Base-by-base conservation (phyloP, 2,329 filamentous ascomycete genomes). In the Phoma herbarum region DNA sequence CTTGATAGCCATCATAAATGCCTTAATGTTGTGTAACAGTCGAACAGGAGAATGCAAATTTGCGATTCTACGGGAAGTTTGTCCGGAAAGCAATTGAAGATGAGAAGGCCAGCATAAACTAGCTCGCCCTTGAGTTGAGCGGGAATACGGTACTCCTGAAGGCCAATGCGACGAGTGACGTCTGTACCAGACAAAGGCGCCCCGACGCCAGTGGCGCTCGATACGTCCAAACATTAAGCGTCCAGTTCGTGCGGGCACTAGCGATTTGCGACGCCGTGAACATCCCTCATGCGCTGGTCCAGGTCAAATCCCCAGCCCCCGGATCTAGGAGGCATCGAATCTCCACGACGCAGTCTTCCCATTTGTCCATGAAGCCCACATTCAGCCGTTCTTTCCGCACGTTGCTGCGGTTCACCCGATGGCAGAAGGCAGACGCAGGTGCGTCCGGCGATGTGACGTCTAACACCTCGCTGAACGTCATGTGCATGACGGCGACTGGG, bases 151-250 rank as follows among this genome's bases (percentile, higher is more conserved):
- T 52, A n/a, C 37, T 46, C 25, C 37, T 58, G n/a, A 41, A 22
- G 16, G 25, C 16, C 18, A 49, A 23, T 26, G 16, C 29, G 26
- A 46, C 18, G 10, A 54, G 51, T 59, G 56, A 59, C 56, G 56
- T 59, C 50, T 59, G 31, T 59, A n/a, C 42, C 20, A 50, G 44
- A 59, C 50, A 59, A 59, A 54, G 50, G 22, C 49, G 45, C 49
- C 41, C 41, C 37, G 44, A 53, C 39, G 45, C 44, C 55, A 39
- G 50, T 59, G 50, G 50, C 56, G 50, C 50, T 54, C 39, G 20
- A 42, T 20, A 26, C 50, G 11, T 35, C 45, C 50, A 54, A 42
- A 20, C 39, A 42, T 14, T 20, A 25, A 42, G 39, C 39, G 39
- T 14, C 41, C 11, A 22, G 4, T 26, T 22, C 41, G 23, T n/a